phyloP scores from a whole-genome alignment of 1,139 yeast genomes.

The Blastobotrys capitulatus region DNA sequence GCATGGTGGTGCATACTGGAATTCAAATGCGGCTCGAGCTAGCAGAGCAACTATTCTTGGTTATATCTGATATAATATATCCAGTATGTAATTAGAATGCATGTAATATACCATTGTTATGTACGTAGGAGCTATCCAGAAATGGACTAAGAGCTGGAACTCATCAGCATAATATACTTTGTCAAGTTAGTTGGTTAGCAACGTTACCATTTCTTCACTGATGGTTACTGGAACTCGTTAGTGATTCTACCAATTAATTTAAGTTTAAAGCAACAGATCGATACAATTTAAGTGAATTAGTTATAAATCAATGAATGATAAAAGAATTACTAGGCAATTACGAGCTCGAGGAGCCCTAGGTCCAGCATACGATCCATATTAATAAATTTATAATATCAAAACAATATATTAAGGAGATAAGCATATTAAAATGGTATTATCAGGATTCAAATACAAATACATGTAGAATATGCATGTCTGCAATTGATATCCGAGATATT shows the following conservation, averaged over 20 bases:
- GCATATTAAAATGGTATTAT: not conserved
- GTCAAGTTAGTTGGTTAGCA: not conserved
- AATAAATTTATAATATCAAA: slow-evolving; percentile 14
- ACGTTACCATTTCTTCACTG: not conserved
- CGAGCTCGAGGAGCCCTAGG: no score
- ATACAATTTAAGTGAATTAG: no score
- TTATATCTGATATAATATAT: no score
- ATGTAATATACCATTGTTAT: no score
- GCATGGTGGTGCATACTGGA: no score
- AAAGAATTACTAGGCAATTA: slow-evolving; percentile 15
- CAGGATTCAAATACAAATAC: slow-evolving; percentile 15
- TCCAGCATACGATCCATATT: slow-evolving; percentile 17
- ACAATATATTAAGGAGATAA: no score
- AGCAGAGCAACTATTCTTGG: no score
- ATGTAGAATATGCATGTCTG: no score
- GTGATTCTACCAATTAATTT: not conserved
- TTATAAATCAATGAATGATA: slow-evolving; percentile 18
- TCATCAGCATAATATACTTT: not conserved
- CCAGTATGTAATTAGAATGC: no score
- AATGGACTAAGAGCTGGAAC: not conserved
- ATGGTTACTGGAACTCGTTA: not conserved
- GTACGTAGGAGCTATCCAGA: not conserved
- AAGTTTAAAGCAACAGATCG: no score
- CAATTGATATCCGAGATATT: slow-evolving; percentile 11
- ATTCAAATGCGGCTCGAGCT: no score